These are phyloP conservation scores for Fusarium proliferatum DNA, from an alignment of 2,329 filamentous ascomycete genomes.

Conservation along the genomic window DNA sequence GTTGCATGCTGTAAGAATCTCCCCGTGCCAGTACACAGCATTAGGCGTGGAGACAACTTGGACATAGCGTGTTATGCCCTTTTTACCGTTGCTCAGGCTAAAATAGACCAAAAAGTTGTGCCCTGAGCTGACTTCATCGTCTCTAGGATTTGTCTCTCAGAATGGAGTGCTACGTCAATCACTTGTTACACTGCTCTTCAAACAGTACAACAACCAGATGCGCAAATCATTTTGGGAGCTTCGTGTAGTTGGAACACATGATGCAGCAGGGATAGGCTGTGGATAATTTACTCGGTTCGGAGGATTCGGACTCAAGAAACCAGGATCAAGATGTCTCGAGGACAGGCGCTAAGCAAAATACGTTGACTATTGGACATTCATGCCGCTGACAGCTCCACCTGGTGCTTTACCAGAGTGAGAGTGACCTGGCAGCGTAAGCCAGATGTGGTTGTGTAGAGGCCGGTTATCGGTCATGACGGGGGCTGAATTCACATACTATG, in stretches of 20 bases:
- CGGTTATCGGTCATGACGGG: conserved; percentile 2
- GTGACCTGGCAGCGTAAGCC: conserved; percentile 15
- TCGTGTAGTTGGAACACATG: conserved; percentile 15
- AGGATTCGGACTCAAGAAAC: conserved; percentile 31
- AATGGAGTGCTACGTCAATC: neutral
- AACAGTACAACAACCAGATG: neutral
- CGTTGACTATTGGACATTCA: conserved; percentile 27
- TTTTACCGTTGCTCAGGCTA: neutral
- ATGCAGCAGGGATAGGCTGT: conserved; percentile 7
- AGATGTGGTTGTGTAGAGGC: conserved; percentile 2
- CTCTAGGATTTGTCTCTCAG: neutral
- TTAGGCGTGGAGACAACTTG: neutral
- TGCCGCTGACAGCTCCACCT: conserved; percentile 30
- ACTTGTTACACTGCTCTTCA: neutral
- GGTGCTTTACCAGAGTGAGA: conserved; percentile 12
- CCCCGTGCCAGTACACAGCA: neutral
- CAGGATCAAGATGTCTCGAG: conserved; percentile 28
- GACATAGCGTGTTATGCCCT: neutral
- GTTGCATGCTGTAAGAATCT: neutral
- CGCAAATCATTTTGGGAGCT: conserved; percentile 10
- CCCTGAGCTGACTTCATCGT: neutral
- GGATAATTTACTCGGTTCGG: conserved; percentile 22
- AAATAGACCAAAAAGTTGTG: neutral
- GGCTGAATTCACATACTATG: neutral
- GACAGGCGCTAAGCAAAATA: conserved; percentile 28